Percentiles rank a stretch among this genome's conserved stretches.
phyloP scores from a whole-genome alignment of 2,329 filamentous ascomycete species.

The Kalaharituber pfeilii region DNA sequence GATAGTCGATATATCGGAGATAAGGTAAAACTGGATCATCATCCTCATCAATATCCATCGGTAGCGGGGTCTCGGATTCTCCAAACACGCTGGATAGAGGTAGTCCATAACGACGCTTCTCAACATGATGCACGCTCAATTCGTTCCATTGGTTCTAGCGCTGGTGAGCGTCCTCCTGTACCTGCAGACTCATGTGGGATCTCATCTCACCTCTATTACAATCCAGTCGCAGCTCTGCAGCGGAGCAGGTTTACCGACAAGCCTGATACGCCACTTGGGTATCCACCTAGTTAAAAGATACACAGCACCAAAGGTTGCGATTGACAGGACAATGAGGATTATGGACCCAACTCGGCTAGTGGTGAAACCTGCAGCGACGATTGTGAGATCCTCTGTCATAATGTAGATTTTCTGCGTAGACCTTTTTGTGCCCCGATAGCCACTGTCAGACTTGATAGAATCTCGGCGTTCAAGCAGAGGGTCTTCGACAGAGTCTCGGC shows the following conservation, averaged over 20 bases:
- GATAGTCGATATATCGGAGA: conserved; percentile 69
- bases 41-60: conserved; percentile 44
- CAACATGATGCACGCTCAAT: conserved; percentile 58
- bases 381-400: conserved; percentile 78
- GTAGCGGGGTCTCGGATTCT: conserved; percentile 15
- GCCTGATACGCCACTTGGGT: conserved; percentile 63
- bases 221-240: conserved; percentile 73
- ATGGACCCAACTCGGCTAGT: conserved; percentile 54
- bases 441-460: conserved; percentile 36
- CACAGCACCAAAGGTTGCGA: conserved; percentile 55
- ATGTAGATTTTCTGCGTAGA: conserved; percentile 85
- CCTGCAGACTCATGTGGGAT: too few species aligned
- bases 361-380: conserved; percentile 79
- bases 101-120: conserved; percentile 40
- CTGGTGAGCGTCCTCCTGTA: too few species aligned
- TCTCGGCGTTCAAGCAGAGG: conserved; percentile 58
- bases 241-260: conserved; percentile 52
- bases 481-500: conserved; percentile 37
- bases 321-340: conserved; percentile 52
- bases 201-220: conserved; percentile 77
- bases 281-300: conserved; percentile 83
- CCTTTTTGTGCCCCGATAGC: conserved; percentile 44
- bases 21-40: conserved; percentile 57
- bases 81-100: conserved; percentile 45
- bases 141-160: conserved; percentile 91